Conservation (phyloP, 108 stramenopile species). For the Mediolabrus comicus region DNA sequence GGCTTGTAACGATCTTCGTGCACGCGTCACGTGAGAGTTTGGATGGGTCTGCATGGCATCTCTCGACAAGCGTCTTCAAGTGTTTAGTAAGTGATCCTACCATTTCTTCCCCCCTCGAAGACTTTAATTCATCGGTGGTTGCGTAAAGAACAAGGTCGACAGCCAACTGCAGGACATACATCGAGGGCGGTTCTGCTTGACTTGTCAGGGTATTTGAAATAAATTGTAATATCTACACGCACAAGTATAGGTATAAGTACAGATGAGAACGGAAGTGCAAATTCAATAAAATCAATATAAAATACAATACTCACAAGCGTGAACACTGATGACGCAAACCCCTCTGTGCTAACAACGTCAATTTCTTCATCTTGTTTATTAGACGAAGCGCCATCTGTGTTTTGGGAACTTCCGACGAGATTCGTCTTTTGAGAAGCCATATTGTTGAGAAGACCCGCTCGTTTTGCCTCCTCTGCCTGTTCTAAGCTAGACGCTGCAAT, state of each 20-base stretch:
- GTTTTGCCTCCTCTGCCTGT: constrained; percentile 41
- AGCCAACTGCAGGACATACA: constrained; percentile 25
- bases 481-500: constrained; percentile 56
- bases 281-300: not conserved
- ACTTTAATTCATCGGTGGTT: constrained; percentile 24
- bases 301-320: constrained; percentile 5
- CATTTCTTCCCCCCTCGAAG: constrained; percentile 36
- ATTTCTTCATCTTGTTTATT: constrained; percentile 3
- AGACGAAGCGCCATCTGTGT: not conserved
- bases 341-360: constrained; percentile 27
- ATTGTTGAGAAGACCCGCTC: constrained; percentile 11
- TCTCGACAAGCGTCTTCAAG: constrained; percentile 10
- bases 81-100: constrained; percentile 16
- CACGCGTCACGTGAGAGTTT: not conserved
- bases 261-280: not conserved
- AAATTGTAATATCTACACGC: not conserved
- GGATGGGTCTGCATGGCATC: constrained; percentile 9
- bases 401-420: not conserved
- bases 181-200: constrained; percentile 6
- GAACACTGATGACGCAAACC: constrained; percentile 24
- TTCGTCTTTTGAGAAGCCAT: not conserved
- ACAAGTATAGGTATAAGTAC: not conserved
- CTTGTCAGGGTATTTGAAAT: not conserved
- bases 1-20: constrained; percentile 19
- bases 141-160: constrained; percentile 33